Conservation (phyloP, 139 green algal genomes). For the Tetraselmis striata region DNA sequence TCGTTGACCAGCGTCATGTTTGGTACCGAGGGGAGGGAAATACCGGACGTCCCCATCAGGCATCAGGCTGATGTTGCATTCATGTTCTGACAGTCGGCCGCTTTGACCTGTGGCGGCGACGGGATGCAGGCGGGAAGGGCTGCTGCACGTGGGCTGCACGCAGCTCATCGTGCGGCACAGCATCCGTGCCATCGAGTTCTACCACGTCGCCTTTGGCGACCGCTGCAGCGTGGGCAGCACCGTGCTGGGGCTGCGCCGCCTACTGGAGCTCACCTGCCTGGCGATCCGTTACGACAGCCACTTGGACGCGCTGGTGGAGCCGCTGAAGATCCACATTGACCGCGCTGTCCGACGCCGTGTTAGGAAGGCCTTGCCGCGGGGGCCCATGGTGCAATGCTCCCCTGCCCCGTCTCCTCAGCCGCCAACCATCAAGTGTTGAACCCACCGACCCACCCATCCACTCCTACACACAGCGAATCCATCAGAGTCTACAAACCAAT, state of each 20-base stretch:
- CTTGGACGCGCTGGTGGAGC: neutral
- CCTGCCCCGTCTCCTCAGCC: too few relatives aligned
- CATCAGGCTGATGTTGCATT: too few relatives aligned
- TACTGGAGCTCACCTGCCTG: neutral
- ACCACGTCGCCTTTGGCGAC: neutral
- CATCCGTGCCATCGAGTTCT: neutral
- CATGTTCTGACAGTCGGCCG: too few relatives aligned
- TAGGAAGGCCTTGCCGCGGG: neutral
- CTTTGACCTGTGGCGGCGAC: too few relatives aligned
- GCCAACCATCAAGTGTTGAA: too few relatives aligned
- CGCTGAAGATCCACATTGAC: neutral
- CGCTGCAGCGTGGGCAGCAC: neutral
- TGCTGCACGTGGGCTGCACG: neutral
- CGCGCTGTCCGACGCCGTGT: neutral
- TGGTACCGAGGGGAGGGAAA: too few relatives aligned
- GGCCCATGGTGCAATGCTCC: neutral
- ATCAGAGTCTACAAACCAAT: too few relatives aligned
- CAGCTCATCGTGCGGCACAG: neutral
- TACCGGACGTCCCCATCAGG: too few relatives aligned
- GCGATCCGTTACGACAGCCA: neutral
- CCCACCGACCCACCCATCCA: too few relatives aligned
- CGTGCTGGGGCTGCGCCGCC: neutral
- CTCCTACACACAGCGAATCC: too few relatives aligned
- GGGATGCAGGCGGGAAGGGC: neutral
- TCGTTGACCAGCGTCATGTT: too few relatives aligned